Evolutionary conservation across 2,329 filamentous ascomycete species (phyloP), one percentile per base, ranked within the genome.

Genomic region (Chrysoporthe deuterocubensis): DNA sequence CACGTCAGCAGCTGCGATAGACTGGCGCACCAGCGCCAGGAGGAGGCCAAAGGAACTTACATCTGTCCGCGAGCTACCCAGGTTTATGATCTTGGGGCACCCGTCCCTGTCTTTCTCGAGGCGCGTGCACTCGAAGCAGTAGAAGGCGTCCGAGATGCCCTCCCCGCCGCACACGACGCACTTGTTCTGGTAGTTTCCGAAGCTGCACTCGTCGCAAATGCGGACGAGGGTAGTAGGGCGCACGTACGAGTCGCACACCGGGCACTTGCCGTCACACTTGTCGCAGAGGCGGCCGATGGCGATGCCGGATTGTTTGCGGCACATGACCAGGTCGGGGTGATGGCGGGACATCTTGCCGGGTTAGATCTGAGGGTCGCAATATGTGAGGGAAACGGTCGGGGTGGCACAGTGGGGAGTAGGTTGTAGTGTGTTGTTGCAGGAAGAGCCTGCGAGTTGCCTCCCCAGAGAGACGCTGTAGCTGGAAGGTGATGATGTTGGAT

Each of bases 181-280:
- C 81, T 99, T 99, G 85, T 99, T 99, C 83, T 98, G 96, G 85
- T 97, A 99, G 86, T 99, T 99, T 77, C 96, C 96, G 80, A 99
- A 99, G 78, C 92, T 94, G 86, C 96, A 99, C 83, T 99, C 96
- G 84, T 99, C 96, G 85, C 96, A 99, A 83, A 99, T 98, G 76
- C 95, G 93, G 70, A 97, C 96, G 67, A 98, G 90, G 9, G 96
- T 98, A 40, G 96, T 99, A 14, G 96, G 96, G 18, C 96, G 94
- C 71, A 99, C 96, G 87, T 99, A 99, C 70, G 93, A 97, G 80
- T 99, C 96, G 89, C 96, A 99, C 70, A 99, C 94, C 72, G 96
- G 96, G 77, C 96, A 99, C 85, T 99, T 99, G 81, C 96, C 96
- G 83, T 99, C 96, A 85, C 96, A 99, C 84, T 99, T 99, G 84